Conservation (phyloP, 768 basidiomycete species). For the Lactarius trivialis region DNA sequence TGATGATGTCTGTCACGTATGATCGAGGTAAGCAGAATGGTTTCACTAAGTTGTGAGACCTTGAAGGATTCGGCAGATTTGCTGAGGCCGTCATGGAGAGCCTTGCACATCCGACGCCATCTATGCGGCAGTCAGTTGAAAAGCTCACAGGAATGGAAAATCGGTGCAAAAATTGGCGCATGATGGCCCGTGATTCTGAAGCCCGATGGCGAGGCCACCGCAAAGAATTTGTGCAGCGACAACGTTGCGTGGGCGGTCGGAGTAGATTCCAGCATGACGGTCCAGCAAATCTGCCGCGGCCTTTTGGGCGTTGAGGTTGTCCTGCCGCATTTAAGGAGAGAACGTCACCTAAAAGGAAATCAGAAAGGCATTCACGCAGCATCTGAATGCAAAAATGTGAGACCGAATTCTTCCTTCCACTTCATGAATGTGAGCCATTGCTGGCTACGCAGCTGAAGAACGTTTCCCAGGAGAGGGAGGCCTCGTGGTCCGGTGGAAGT, state of each 20-base stretch:
- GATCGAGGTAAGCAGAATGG: neutral
- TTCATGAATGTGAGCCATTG: conserved; percentile 19
- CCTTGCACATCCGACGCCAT: conserved; percentile 14
- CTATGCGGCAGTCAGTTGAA: conserved; percentile 2
- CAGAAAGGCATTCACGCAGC: neutral
- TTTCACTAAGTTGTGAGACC: neutral
- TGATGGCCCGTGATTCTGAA: conserved; percentile 16
- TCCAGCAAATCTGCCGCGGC: conserved; percentile 25
- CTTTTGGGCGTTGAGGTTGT: conserved; percentile 24
- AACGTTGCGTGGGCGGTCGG: conserved; percentile 19
- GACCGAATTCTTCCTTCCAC: conserved; percentile 17
- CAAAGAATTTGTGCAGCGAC: conserved; percentile 15
- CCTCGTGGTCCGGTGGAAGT: conserved; percentile 17
- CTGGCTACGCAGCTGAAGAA: conserved; percentile 12
- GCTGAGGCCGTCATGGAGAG: neutral
- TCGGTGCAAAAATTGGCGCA: neutral
- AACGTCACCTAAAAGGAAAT: too few species aligned
- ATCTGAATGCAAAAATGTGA: too few species aligned
- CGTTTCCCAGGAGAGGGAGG: conserved; percentile 15
- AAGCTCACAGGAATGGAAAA: neutral
- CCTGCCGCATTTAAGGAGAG: conserved; percentile 21
- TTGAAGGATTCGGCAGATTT: neutral
- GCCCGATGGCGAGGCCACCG: conserved; percentile 18
- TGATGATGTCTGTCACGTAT: conserved; percentile 11
- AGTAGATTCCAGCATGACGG: conserved; percentile 18